Percentiles rank a stretch among this genome's conserved stretches.
These are phyloP conservation scores for Fraxinus americana DNA, from an alignment of 257 asterid genomes.

Conservation along the genomic window DNA sequence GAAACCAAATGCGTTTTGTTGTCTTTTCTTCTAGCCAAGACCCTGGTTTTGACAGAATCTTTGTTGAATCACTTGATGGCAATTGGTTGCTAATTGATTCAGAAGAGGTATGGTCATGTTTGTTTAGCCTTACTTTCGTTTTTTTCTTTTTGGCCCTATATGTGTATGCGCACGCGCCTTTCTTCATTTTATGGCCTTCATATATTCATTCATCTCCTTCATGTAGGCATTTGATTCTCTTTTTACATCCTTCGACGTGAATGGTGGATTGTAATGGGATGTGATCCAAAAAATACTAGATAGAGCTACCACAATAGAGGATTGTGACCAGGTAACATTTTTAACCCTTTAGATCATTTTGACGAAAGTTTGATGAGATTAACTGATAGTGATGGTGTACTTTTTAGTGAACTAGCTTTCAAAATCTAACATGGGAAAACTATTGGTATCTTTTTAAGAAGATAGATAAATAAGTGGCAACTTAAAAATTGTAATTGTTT, in stretches of 20 bases:
- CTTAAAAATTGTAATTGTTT: no score
- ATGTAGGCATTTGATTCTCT: conserved; percentile 88
- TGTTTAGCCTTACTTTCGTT: neutral
- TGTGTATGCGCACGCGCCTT: neutral
- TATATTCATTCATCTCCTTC: conserved; percentile 7
- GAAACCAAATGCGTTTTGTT: conserved; percentile 47
- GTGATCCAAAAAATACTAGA: no score
- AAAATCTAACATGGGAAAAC: no score
- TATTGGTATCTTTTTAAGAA: no score
- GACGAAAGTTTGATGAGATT: no score
- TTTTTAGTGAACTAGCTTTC: no score
- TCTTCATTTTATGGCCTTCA: neutral
- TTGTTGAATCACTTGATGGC: conserved; percentile 75
- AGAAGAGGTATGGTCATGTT: conserved; percentile 59
- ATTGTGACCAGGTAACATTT: no score
- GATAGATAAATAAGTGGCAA: no score
- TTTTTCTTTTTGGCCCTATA: neutral
- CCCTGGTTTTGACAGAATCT: conserved; percentile 93
- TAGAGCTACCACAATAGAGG: no score
- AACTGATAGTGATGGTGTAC: no score
- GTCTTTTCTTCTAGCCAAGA: conserved; percentile 84
- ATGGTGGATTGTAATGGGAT: no score
- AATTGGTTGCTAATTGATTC: conserved; percentile 82
- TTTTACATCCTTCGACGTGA: conserved; percentile 41
- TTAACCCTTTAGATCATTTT: no score